A percentile compares a stretch with the other conserved stretches of the same genome.
Evolutionary conservation across 768 basidiomycete species (phyloP).

Genomic region (Tylopilus sp.): DNA sequence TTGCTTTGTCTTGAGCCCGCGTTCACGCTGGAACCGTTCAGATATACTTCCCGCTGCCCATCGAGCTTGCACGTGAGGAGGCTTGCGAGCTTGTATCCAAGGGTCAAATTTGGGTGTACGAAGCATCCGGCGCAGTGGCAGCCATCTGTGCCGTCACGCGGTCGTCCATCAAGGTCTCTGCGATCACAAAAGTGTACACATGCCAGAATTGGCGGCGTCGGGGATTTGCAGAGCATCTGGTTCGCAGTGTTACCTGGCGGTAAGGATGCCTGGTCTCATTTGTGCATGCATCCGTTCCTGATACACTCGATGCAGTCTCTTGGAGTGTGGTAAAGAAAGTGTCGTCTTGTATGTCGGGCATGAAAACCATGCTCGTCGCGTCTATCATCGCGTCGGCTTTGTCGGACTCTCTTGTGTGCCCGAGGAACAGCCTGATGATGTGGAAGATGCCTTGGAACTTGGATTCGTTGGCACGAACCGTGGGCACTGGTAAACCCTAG

Average conservation of each 20-base stretch:
- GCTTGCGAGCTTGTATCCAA: slow-evolving; percentile 45
- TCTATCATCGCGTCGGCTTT: slow-evolving; percentile 55
- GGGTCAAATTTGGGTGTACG: slow-evolving; percentile 53
- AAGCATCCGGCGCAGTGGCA: slow-evolving; percentile 38
- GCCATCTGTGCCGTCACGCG: slow-evolving; percentile 58
- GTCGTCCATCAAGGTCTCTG: slow-evolving; percentile 45
- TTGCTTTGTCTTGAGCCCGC: not conserved
- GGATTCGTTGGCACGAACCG: slow-evolving; percentile 45
- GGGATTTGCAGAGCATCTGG: slow-evolving; percentile 51
- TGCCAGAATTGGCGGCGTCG: slow-evolving; percentile 40
- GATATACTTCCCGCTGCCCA: slow-evolving; percentile 43
- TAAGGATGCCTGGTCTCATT: slow-evolving; percentile 22
- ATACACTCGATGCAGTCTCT: slow-evolving; percentile 28
- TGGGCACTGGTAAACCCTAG: slow-evolving; percentile 49
- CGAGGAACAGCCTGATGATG: slow-evolving; percentile 33
- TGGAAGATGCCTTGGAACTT: slow-evolving; percentile 51
- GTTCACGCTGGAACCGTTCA: slow-evolving; percentile 20
- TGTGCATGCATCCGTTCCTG: not conserved
- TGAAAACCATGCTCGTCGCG: slow-evolving; percentile 46
- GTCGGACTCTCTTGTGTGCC: slow-evolving; percentile 39
- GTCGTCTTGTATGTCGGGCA: slow-evolving; percentile 56
- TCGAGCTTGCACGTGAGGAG: slow-evolving; percentile 40
- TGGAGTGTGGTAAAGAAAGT: slow-evolving; percentile 41
- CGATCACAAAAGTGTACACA: slow-evolving; percentile 59
- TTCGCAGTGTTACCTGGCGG: slow-evolving; percentile 44